Percentiles rank a stretch among this genome's conserved stretches.
phyloP scores from a whole-genome alignment of 2,329 filamentous ascomycete genomes.

The Ascochyta fabae region DNA sequence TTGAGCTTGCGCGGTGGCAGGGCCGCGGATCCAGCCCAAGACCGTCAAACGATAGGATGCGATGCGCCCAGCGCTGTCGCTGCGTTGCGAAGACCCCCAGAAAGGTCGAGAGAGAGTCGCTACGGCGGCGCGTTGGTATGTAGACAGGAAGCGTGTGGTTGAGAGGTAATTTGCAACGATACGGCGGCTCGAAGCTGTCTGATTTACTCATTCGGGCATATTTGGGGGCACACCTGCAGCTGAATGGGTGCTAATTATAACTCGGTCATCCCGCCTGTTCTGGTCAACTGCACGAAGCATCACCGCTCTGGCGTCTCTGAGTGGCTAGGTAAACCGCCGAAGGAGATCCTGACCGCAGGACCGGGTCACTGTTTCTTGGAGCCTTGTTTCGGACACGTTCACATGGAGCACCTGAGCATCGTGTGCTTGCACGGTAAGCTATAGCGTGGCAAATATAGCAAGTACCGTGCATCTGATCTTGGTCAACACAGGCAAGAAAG shows the following conservation, averaged over 20 bases:
- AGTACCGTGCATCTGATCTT: no score
- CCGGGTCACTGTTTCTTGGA: background rate
- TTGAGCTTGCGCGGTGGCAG: slow-evolving; percentile 11
- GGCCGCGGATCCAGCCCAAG: slow-evolving; percentile 29
- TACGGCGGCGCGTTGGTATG: slow-evolving; percentile 4
- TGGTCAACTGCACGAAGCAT: slow-evolving; percentile 7
- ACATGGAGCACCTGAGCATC: background rate
- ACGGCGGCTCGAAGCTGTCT: slow-evolving; percentile 14
- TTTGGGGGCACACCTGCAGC: slow-evolving; percentile 17
- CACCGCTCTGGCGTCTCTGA: slow-evolving; percentile 5
- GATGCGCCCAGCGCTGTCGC: slow-evolving; percentile 38
- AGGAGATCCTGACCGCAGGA: background rate
- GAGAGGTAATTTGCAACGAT: slow-evolving; percentile 13
- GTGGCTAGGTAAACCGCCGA: slow-evolving; percentile 5
- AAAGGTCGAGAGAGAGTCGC: slow-evolving; percentile 4
- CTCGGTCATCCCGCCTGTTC: slow-evolving; percentile 9
- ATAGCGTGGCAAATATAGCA: background rate
- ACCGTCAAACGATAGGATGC: slow-evolving; percentile 33
- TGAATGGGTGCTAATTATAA: slow-evolving; percentile 19
- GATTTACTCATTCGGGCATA: slow-evolving; percentile 16
- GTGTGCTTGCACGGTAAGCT: background rate
- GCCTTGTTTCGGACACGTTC: slow-evolving; percentile 1
- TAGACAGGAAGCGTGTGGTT: slow-evolving; percentile 1
- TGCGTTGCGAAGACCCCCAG: slow-evolving; percentile 1
- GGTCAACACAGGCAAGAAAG: no score